phyloP scores from a whole-genome alignment of 2,329 filamentous ascomycete species.

The Phialemonium atrogriseum region DNA sequence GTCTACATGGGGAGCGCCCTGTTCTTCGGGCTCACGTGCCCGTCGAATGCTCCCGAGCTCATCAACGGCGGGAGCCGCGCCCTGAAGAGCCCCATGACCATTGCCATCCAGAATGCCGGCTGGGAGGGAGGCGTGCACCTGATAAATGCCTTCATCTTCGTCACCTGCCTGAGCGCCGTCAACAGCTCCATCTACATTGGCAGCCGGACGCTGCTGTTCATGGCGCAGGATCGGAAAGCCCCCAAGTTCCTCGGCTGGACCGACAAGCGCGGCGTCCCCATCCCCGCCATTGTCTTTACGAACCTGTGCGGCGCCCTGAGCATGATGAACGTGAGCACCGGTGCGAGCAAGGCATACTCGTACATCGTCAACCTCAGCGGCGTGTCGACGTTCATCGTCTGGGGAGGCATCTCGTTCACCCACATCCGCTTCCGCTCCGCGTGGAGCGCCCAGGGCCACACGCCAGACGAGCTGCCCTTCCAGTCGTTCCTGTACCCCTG shows the following conservation, averaged over 20 bases:
- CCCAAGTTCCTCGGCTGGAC: constrained; percentile 62
- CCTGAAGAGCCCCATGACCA: constrained; percentile 64
- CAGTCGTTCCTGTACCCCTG: constrained; percentile 45
- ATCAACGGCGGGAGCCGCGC: constrained; percentile 54
- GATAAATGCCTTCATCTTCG: constrained; percentile 69
- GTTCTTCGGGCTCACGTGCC: constrained; percentile 68
- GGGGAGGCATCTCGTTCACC: constrained; percentile 61
- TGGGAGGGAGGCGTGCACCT: constrained; percentile 67
- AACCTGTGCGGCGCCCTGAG: constrained; percentile 63
- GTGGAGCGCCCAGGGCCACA: constrained; percentile 50
- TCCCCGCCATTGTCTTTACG: constrained; percentile 56
- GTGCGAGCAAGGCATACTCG: constrained; percentile 54
- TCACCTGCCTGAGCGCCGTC: constrained; percentile 63
- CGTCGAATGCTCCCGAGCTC: constrained; percentile 56
- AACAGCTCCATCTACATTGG: constrained; percentile 74
- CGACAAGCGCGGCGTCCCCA: constrained; percentile 53
- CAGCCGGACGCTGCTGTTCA: constrained; percentile 65
- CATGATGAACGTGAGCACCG: constrained; percentile 67
- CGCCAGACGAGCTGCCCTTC: constrained; percentile 46
- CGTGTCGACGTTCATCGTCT: constrained; percentile 64
- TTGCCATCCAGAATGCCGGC: constrained; percentile 65
- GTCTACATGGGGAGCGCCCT: constrained; percentile 63
- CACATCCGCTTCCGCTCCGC: constrained; percentile 64
- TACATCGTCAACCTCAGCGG: constrained; percentile 66
- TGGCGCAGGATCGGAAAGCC: constrained; percentile 66